Evolutionary conservation across 148 eudicot species (phyloP).

Genomic region (Persicaria tinctoria): DNA sequence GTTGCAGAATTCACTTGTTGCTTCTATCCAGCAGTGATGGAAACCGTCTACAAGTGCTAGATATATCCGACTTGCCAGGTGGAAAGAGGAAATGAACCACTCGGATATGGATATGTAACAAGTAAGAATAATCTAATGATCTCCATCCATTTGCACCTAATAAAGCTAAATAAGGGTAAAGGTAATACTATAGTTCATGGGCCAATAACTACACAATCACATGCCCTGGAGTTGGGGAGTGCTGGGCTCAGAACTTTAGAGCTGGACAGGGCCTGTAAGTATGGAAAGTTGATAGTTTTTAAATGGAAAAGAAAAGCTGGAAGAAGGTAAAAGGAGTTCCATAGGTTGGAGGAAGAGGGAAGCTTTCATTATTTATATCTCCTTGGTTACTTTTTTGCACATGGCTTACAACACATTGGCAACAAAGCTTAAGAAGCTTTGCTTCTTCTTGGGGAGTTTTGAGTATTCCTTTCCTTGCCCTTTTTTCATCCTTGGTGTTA

Average conservation of each 20-base stretch:
- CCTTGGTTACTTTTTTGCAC: conserved; percentile 42
- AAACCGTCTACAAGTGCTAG: background rate
- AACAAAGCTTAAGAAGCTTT: conserved; percentile 40
- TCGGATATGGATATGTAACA: conserved; percentile 1
- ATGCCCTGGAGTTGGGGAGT: background rate
- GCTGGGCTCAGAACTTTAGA: conserved; percentile 38
- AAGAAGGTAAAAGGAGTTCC: conserved; percentile 10
- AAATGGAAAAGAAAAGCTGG: conserved; percentile 3
- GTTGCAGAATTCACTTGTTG: conserved; percentile 19
- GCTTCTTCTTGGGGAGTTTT: conserved; percentile 51
- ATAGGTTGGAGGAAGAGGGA: conserved; percentile 16
- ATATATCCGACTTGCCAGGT: background rate
- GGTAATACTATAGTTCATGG: background rate
- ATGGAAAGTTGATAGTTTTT: background rate
- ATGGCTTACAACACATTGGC: conserved; percentile 37
- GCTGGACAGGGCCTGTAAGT: conserved; percentile 35
- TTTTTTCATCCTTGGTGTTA: background rate
- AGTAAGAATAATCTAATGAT: conserved; percentile 10
- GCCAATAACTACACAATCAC: background rate
- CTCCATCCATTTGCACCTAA: conserved; percentile 9
- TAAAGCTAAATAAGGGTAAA: conserved; percentile 10
- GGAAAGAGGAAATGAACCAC: background rate
- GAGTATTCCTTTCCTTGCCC: conserved; percentile 28
- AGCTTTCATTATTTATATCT: conserved; percentile 19
- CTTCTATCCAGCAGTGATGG: conserved; percentile 11